Evolutionary conservation across 1,284 basidiomycete species (phyloP).

Genomic region (Leccinum subrobustum): DNA sequence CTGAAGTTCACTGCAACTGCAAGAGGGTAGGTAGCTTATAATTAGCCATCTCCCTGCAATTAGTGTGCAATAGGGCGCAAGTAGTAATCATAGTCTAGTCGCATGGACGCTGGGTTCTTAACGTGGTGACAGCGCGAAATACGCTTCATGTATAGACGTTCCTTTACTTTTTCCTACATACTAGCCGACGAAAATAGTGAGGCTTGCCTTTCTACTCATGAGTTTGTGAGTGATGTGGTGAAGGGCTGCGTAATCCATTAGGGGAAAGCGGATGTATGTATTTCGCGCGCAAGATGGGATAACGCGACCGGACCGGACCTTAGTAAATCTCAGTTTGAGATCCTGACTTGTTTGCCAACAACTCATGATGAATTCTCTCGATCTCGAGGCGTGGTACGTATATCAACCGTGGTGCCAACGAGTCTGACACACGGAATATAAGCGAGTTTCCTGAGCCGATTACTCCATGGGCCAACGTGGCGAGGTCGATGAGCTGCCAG

Average conservation of each 20-base stretch:
- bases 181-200: conserved; percentile 5
- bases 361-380: not conserved
- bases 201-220: conserved; percentile 29
- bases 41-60: not conserved
- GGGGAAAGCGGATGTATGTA: too few species aligned
- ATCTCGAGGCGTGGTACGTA: not conserved
- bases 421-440: too few species aligned
- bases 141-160: not conserved
- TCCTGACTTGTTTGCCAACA: too few species aligned
- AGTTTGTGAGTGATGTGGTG: conserved; percentile 29
- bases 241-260: not conserved
- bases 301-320: too few species aligned
- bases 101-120: not conserved
- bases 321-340: too few species aligned
- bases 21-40: not conserved
- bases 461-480: too few species aligned
- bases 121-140: not conserved
- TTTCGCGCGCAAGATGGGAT: too few species aligned
- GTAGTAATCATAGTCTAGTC: not conserved
- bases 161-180: not conserved
- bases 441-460: too few species aligned
- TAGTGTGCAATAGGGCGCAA: not conserved
- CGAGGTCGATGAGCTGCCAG: not conserved
- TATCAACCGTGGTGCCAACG: not conserved
- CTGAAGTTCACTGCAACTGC: not conserved